Conservation (phyloP, 495 filamentous ascomycete species). For the Talaromyces thailandensis region DNA sequence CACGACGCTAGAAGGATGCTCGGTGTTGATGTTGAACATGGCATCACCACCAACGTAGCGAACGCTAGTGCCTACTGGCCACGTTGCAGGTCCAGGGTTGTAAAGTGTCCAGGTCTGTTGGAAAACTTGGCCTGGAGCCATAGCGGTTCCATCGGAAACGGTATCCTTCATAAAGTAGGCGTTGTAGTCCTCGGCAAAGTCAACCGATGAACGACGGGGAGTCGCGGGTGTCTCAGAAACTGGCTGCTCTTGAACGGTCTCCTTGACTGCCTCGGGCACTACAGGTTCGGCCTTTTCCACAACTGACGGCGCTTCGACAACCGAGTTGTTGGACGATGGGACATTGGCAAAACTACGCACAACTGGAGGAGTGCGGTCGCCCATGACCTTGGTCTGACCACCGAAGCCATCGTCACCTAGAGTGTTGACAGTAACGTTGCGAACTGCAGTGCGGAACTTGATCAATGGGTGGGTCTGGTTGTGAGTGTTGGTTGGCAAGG, state of each 20-base stretch:
- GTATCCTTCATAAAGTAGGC: conserved; percentile 75
- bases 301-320: conserved; percentile 34
- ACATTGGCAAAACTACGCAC: neutral
- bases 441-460: conserved; percentile 92
- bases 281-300: conserved; percentile 49
- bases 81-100: conserved; percentile 68
- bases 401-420: conserved; percentile 63
- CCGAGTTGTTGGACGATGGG: neutral
- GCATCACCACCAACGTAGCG: conserved; percentile 88
- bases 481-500: conserved; percentile 71
- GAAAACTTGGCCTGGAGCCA: conserved; percentile 62
- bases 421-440: conserved; percentile 81
- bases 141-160: conserved; percentile 64
- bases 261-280: conserved; percentile 25
- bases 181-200: conserved; percentile 1
- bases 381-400: conserved; percentile 51
- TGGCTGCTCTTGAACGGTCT: conserved; percentile 24
- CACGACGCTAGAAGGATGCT: conserved; percentile 61
- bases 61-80: conserved; percentile 86
- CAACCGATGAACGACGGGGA: neutral
- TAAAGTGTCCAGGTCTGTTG: conserved; percentile 86
- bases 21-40: conserved; percentile 81
- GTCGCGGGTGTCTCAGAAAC: conserved; percentile 4
- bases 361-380: conserved; percentile 40
- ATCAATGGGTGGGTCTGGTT: conserved; percentile 93